These are phyloP conservation scores for Craterostigma plantagineum DNA, from an alignment of 257 asterid species.

Conservation along the genomic window DNA sequence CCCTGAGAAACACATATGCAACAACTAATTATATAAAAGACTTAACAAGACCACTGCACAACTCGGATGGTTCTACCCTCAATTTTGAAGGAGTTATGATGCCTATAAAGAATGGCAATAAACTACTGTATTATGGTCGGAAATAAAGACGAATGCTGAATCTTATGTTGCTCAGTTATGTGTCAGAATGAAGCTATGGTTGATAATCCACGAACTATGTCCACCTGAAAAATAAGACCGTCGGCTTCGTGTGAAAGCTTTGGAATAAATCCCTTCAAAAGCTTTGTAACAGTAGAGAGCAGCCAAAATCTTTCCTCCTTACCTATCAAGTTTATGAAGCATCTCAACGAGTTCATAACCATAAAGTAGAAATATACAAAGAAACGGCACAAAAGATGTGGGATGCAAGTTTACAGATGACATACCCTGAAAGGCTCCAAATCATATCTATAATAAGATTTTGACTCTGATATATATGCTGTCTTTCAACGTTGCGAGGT, in stretches of 20 bases:
- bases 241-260: conserved; percentile 93
- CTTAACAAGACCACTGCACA: too few relatives aligned
- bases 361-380: not conserved
- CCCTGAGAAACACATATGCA: conserved; percentile 51
- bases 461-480: not conserved
- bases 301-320: conserved; percentile 17
- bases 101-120: too few relatives aligned
- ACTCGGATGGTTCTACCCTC: too few relatives aligned
- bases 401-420: not conserved
- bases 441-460: not conserved
- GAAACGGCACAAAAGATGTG: too few relatives aligned
- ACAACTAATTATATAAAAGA: not conserved
- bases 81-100: too few relatives aligned
- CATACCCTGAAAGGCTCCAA: not conserved
- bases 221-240: conserved; percentile 95
- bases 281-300: not conserved
- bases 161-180: too few relatives aligned
- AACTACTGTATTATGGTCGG: too few relatives aligned
- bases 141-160: too few relatives aligned
- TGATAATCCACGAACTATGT: not conserved
- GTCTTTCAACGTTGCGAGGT: not conserved
- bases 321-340: conserved; percentile 33
- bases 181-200: too few relatives aligned
- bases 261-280: conserved; percentile 14
- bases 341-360: not conserved